Conservation (phyloP, 192 early-diverging fungal genomes). For the Linnemannia hyalina region DNA sequence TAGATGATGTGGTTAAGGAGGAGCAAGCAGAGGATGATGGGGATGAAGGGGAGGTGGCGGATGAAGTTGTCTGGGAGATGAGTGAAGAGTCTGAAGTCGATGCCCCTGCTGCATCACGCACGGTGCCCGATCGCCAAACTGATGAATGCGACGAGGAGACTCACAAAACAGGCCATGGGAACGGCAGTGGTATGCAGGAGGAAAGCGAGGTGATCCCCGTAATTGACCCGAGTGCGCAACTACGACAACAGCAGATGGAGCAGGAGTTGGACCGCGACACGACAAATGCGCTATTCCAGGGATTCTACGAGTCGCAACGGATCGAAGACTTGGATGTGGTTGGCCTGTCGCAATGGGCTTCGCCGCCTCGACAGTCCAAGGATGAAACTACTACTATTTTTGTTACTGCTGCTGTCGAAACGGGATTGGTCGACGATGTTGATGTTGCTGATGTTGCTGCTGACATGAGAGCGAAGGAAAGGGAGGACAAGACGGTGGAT, state of each 20-base stretch:
- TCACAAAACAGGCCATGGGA: not conserved
- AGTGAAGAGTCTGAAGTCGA: slow-evolving; percentile 16
- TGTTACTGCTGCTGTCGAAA: not conserved
- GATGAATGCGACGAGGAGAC: not conserved
- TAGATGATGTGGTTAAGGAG: not conserved
- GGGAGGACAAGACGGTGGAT: not conserved
- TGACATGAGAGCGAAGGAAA: not conserved
- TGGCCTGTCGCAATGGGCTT: slow-evolving; percentile 17
- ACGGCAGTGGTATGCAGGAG: not conserved
- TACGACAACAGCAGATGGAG: not conserved
- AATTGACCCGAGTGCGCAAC: not conserved
- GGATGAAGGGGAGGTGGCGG: not conserved
- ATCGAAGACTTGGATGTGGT: slow-evolving; percentile 37
- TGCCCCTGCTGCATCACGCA: not conserved
- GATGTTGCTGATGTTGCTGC: not conserved
- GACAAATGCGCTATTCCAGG: not conserved
- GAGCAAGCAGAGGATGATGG: not conserved
- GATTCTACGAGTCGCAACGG: slow-evolving; percentile 19
- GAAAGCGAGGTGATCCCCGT: not conserved
- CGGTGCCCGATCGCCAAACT: not conserved
- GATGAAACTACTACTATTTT: not conserved
- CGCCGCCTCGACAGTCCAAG: not conserved
- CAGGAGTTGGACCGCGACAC: not conserved
- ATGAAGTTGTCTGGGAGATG: slow-evolving; percentile 41
- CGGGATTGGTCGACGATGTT: not conserved